Percentiles rank a stretch among this genome's conserved stretches.
These are phyloP conservation scores for Phytophthora quininea DNA, from an alignment of 352 stramenopile genomes.

Conservation along the genomic window DNA sequence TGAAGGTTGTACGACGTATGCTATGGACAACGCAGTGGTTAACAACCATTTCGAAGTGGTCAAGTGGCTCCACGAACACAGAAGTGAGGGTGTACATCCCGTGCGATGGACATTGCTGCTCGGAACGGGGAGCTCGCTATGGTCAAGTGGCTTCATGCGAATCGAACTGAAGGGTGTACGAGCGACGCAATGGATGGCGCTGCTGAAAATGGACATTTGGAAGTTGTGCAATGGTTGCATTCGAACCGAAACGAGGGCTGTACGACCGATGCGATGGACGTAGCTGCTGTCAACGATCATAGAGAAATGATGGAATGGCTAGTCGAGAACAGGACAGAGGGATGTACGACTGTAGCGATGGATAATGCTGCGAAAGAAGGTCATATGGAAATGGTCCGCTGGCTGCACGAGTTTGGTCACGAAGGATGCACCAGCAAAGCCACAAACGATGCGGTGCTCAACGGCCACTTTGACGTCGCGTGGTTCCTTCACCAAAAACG, in stretches of 20 bases:
- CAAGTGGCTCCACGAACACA: neutral
- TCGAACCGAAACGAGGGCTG: neutral
- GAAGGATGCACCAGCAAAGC: neutral
- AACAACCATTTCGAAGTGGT: neutral
- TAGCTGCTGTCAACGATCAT: neutral
- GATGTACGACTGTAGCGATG: neutral
- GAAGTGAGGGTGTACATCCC: neutral
- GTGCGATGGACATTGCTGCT: neutral
- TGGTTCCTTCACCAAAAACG: neutral
- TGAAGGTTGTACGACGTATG: neutral
- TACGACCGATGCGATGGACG: neutral
- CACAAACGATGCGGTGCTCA: neutral
- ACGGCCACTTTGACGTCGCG: neutral
- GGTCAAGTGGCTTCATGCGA: neutral
- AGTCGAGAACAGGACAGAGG: neutral
- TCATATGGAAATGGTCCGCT: neutral
- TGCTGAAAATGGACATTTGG: neutral
- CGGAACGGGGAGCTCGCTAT: neutral
- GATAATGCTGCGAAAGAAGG: neutral
- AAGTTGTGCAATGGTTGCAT: neutral
- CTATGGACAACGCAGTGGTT: neutral
- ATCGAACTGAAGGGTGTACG: neutral
- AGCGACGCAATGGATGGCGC: neutral
- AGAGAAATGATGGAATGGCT: neutral
- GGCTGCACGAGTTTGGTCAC: neutral